phyloP scores from a whole-genome alignment of 345 rosid genomes.

The Xanthoceras sorbifolium region DNA sequence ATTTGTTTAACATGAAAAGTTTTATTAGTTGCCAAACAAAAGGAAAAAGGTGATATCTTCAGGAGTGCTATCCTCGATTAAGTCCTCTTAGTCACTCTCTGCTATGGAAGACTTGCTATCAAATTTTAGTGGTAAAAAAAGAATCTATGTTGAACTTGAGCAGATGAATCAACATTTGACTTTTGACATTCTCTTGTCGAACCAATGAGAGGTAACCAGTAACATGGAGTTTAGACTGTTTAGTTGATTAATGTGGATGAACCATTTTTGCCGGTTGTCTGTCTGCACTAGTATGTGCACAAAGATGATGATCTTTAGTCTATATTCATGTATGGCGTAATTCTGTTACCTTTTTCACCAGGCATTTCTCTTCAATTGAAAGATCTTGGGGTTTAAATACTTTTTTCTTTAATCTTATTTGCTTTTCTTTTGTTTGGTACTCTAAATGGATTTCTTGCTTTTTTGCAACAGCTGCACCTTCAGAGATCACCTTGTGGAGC shows the following conservation, averaged over 20 bases:
- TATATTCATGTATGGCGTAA: not conserved
- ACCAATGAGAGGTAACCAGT: not conserved
- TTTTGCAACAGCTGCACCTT: constrained; percentile 63
- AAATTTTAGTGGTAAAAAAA: not conserved
- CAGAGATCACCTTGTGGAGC: constrained; percentile 60
- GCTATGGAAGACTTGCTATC: not conserved
- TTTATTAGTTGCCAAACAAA: not conserved
- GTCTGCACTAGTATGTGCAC: not conserved
- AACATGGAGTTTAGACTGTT: too few species aligned
- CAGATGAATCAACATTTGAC: not conserved
- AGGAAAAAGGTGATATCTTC: not conserved
- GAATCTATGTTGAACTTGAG: not conserved
- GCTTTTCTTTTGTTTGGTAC: not conserved
- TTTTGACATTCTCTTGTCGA: not conserved
- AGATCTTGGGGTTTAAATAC: not conserved
- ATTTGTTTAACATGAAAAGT: not conserved
- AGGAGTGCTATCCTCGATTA: not conserved
- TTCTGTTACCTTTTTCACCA: not conserved
- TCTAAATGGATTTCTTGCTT: constrained; percentile 16
- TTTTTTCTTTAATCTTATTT: not conserved
- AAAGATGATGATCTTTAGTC: not conserved
- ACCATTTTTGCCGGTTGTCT: not conserved
- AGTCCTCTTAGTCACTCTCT: not conserved
- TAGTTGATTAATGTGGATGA: not conserved
- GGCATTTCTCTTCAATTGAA: not conserved